These are phyloP conservation scores for Alternaria longipes DNA, from an alignment of 2,329 filamentous ascomycete species.

Conservation along the genomic window DNA sequence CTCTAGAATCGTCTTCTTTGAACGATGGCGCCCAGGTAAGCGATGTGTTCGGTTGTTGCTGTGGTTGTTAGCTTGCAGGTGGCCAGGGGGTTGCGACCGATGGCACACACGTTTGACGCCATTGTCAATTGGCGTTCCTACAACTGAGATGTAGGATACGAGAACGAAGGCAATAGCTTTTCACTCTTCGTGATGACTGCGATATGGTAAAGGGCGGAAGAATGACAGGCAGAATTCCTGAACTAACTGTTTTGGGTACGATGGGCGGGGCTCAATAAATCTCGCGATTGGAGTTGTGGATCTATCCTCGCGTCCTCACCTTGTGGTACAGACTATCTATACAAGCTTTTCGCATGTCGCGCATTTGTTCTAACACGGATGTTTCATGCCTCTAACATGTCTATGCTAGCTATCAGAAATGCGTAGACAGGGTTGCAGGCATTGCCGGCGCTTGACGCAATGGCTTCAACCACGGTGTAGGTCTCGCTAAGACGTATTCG, in stretches of 20 bases:
- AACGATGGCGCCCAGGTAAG: constrained; percentile 33
- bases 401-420: too few species aligned
- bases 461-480: too few species aligned
- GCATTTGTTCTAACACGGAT: background rate
- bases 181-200: background rate
- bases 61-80: constrained; percentile 4
- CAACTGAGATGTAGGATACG: background rate
- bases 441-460: too few species aligned
- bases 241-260: background rate
- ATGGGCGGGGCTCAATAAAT: background rate
- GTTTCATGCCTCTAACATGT: too few species aligned
- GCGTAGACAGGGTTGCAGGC: too few species aligned
- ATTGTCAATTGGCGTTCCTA: background rate
- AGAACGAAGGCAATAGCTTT: background rate
- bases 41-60: constrained; percentile 11
- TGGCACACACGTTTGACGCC: background rate
- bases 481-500: background rate
- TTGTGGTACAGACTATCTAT: background rate
- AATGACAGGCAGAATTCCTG: background rate
- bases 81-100: background rate
- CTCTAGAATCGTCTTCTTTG: constrained; percentile 19
- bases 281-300: background rate
- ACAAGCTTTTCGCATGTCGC: background rate
- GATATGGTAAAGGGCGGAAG: background rate
- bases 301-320: background rate